Conservation (phyloP, 495 filamentous ascomycete genomes). For the Achaetomiella virescens region DNA sequence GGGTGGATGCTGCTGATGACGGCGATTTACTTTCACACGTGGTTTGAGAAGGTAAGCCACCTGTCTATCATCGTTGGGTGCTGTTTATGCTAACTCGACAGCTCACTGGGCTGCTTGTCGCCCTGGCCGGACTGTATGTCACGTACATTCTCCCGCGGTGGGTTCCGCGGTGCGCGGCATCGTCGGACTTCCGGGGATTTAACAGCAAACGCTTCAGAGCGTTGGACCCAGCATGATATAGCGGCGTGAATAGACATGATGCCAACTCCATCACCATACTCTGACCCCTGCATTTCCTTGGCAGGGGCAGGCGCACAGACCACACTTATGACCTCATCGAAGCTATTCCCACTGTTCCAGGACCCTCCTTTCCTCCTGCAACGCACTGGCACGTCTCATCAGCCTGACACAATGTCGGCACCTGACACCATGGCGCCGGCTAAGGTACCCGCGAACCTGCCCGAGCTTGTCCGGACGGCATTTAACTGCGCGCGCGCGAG, state of each 20-base stretch:
- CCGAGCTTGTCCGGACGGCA: slow-evolving; percentile 48
- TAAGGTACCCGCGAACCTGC: slow-evolving; percentile 35
- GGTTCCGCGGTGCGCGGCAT: slow-evolving; percentile 54
- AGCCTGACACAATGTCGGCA: slow-evolving; percentile 9
- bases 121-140: slow-evolving; percentile 59
- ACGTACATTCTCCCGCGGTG: slow-evolving; percentile 73
- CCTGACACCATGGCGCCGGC: slow-evolving; percentile 18
- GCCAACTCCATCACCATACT: background rate
- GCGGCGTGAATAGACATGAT: slow-evolving; percentile 1
- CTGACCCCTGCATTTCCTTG: background rate
- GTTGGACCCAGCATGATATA: background rate
- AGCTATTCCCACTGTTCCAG: slow-evolving; percentile 19
- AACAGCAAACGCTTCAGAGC: background rate
- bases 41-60: slow-evolving; percentile 82
- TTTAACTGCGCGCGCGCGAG: slow-evolving; percentile 49
- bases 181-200: slow-evolving; percentile 71
- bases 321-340: slow-evolving; percentile 31
- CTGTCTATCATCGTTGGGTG: background rate
- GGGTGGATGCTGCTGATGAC: slow-evolving; percentile 99
- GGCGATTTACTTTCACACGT: slow-evolving; percentile 94
- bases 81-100: slow-evolving; percentile 24
- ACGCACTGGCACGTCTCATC: background rate
- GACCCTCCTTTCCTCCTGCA: slow-evolving; percentile 1
- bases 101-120: slow-evolving; percentile 68
- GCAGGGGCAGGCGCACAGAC: slow-evolving; percentile 20